Conservation (phyloP, 768 basidiomycete species). For the Hygrophoropsis aurantiaca region DNA sequence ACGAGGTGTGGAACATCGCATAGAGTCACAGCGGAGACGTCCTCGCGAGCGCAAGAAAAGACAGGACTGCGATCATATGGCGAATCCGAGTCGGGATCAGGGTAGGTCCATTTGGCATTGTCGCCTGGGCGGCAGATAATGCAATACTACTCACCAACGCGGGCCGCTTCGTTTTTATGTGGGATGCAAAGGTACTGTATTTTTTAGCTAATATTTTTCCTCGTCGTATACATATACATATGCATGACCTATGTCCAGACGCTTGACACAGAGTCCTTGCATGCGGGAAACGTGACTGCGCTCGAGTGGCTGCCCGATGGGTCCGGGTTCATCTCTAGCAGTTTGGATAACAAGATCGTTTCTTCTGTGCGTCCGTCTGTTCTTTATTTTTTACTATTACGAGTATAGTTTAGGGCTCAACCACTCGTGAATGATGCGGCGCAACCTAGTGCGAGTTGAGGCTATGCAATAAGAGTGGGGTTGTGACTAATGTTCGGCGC, state of each 20-base stretch:
- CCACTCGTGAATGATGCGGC: slow-evolving; percentile 14
- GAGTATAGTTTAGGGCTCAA: slow-evolving; percentile 43
- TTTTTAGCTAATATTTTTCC: slow-evolving; percentile 6
- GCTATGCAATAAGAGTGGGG: no score
- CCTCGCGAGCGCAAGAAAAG: slow-evolving; percentile 87
- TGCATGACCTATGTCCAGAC: slow-evolving; percentile 12
- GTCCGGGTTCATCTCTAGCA: slow-evolving; percentile 86
- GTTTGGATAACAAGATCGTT: slow-evolving; percentile 79
- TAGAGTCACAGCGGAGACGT: slow-evolving; percentile 90
- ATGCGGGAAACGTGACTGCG: slow-evolving; percentile 82
- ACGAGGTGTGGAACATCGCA: slow-evolving; percentile 95
- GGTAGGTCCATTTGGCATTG: no score
- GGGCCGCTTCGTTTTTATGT: slow-evolving; percentile 81
- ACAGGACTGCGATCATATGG: slow-evolving; percentile 90
- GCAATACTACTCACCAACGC: slow-evolving; percentile 78
- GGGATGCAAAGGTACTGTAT: slow-evolving; percentile 90
- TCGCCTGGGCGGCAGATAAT: slow-evolving; percentile 95
- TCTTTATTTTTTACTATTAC: slow-evolving; percentile 4
- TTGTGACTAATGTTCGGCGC: slow-evolving; percentile 33
- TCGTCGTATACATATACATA: no score
- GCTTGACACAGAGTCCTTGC: slow-evolving; percentile 69
- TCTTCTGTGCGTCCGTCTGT: slow-evolving; percentile 64
- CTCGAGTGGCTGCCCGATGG: slow-evolving; percentile 91
- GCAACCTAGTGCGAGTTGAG: slow-evolving; percentile 29
- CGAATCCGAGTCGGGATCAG: slow-evolving; percentile 78